A percentile compares a stretch with the other conserved stretches of the same genome.
phyloP scores from a whole-genome alignment of 2,329 filamentous ascomycete species.

The Pyricularia pennisetigena region DNA sequence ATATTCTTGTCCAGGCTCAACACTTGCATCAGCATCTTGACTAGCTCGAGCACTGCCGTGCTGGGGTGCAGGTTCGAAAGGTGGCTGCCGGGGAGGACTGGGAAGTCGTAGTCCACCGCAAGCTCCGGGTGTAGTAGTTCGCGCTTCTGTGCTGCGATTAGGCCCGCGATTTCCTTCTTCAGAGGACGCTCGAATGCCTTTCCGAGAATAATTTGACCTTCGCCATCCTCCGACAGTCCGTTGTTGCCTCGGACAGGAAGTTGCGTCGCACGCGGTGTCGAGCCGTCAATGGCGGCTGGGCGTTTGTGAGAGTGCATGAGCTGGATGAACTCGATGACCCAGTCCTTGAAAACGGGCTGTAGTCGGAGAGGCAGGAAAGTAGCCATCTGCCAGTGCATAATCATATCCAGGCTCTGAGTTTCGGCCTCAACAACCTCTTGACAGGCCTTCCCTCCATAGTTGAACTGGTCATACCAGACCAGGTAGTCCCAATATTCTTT shows the following conservation, averaged over 20 bases:
- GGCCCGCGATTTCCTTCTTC: slow-evolving; percentile 73
- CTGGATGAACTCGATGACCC: slow-evolving; percentile 90
- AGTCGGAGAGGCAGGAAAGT: slow-evolving; percentile 76
- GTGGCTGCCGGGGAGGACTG: slow-evolving; percentile 65
- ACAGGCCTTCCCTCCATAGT: slow-evolving; percentile 93
- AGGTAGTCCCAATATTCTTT: slow-evolving; percentile 99
- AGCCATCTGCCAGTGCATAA: slow-evolving; percentile 98
- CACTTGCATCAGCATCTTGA: slow-evolving; percentile 89
- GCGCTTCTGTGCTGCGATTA: slow-evolving; percentile 79
- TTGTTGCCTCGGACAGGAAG: slow-evolving; percentile 47
- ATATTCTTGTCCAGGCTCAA: slow-evolving; percentile 86
- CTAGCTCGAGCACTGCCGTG: slow-evolving; percentile 70
- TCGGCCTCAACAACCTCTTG: slow-evolving; percentile 64
- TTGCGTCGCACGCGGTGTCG: slow-evolving; percentile 46
- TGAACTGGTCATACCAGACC: slow-evolving; percentile 98
- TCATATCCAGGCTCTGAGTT: slow-evolving; percentile 63
- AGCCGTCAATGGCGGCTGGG: slow-evolving; percentile 18
- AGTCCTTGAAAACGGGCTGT: slow-evolving; percentile 79
- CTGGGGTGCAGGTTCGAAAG: slow-evolving; percentile 30
- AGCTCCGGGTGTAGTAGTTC: slow-evolving; percentile 86
- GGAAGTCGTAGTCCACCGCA: slow-evolving; percentile 79
- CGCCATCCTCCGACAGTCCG: slow-evolving; percentile 46
- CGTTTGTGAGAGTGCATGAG: slow-evolving; percentile 85
- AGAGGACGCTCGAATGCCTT: slow-evolving; percentile 79
- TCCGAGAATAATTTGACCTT: slow-evolving; percentile 60